These are phyloP conservation scores for Cruciata laevipes DNA, from an alignment of 257 asterid genomes.

Conservation along the genomic window DNA sequence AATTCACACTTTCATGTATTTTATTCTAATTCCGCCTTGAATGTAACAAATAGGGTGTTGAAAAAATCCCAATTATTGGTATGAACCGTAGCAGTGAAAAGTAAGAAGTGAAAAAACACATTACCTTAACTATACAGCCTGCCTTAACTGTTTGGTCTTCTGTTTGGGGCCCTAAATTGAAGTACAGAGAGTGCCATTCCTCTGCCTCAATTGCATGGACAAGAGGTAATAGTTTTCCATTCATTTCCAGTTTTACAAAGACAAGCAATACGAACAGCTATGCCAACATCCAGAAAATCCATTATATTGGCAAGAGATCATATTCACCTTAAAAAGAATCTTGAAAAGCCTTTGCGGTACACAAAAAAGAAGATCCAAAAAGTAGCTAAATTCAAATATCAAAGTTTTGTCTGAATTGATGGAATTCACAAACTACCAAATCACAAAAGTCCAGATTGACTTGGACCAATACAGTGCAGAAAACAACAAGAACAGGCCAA, in stretches of 20 bases:
- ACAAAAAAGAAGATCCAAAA: neutral
- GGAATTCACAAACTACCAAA: neutral
- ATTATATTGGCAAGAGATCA: constrained; percentile 15
- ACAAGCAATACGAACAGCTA: too few species aligned
- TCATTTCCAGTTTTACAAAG: neutral
- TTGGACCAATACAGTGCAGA: constrained; percentile 11
- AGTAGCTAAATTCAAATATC: neutral
- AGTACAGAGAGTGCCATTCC: neutral
- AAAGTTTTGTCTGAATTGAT: constrained; percentile 9
- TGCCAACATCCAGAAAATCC: constrained; percentile 10
- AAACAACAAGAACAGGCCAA: constrained; percentile 22
- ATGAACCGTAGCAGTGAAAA: too few species aligned
- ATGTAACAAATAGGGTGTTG: too few species aligned
- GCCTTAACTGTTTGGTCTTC: too few species aligned
- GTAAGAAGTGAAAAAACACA: neutral
- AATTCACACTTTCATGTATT: too few species aligned
- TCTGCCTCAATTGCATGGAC: neutral
- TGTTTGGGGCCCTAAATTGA: neutral
- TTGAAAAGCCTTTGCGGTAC: neutral
- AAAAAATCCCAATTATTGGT: too few species aligned
- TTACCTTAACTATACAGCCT: neutral
- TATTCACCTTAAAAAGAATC: neutral
- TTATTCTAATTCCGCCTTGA: too few species aligned
- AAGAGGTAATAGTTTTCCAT: neutral
- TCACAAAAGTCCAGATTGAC: constrained; percentile 14